Evolutionary conservation across 208 protist species (phyloP).

Genomic region (Leishmania lainsoni): DNA sequence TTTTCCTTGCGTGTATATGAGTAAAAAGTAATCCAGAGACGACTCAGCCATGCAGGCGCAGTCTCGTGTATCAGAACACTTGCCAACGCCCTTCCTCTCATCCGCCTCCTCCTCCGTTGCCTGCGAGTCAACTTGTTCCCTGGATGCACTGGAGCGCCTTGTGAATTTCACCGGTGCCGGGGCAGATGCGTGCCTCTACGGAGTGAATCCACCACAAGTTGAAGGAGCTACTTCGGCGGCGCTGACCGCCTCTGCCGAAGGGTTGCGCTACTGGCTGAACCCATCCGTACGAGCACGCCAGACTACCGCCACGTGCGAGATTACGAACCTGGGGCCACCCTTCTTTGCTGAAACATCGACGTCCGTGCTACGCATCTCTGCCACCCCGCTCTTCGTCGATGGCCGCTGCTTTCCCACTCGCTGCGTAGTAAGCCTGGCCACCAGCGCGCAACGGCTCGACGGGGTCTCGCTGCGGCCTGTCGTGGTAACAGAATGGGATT

Average conservation of each 20-base stretch:
- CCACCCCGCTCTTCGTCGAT: slow-evolving; percentile 32
- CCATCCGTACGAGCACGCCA: slow-evolving; percentile 38
- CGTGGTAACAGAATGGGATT: slow-evolving; percentile 47
- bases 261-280: slow-evolving; percentile 46
- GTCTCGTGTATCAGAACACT: background rate
- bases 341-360: slow-evolving; percentile 38
- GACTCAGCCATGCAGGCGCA: slow-evolving; percentile 2
- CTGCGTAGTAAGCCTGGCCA: slow-evolving; percentile 63
- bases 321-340: slow-evolving; percentile 34
- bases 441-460: slow-evolving; percentile 48
- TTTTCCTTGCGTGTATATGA: background rate
- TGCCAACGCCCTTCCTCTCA: background rate
- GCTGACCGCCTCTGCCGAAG: slow-evolving; percentile 1
- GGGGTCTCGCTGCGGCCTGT: slow-evolving; percentile 47
- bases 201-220: background rate
- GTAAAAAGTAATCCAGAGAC: background rate
- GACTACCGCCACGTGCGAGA: slow-evolving; percentile 55
- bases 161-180: slow-evolving; percentile 32
- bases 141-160: slow-evolving; percentile 38
- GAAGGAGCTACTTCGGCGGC: background rate
- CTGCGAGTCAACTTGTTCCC: slow-evolving; percentile 12
- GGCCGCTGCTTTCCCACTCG: slow-evolving; percentile 54
- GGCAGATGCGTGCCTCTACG: slow-evolving; percentile 34
- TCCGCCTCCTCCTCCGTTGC: background rate
- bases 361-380: slow-evolving; percentile 37